Base-by-base conservation (phyloP, 2,329 filamentous ascomycete species). In the Neofusicoccum cordaticola region DNA sequence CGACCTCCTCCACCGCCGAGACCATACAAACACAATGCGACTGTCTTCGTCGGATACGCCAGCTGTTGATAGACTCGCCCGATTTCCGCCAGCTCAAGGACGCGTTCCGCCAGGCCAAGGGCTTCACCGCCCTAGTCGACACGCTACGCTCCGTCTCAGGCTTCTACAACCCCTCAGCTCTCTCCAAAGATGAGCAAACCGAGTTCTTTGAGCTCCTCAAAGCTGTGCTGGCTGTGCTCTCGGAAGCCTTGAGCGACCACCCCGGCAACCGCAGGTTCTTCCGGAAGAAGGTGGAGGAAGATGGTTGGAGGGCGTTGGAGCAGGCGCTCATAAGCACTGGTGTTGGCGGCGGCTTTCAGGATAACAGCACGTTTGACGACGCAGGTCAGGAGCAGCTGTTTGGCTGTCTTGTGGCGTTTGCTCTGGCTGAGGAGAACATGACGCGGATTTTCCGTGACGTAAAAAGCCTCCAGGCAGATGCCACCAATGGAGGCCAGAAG, bases 231-330 rank as follows among this genome's bases (percentile, higher is more conserved):
- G 87, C 87, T 37, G 86, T 95, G 13, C 79, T 98, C 34, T 89
- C 90, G 1, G 89, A 90, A 53, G 88, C 88, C 13, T 84, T 99
- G 68, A 86, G 87, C 62, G 87, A 88, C 51, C 93, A 98, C 76
- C 84, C 89, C 52, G 94, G 93, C 19, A 99, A 98, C 78, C 86
- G 89, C 72, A 87, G 91, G 70, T 97, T 94, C 80, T 98, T 98
- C 75, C 86, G 87, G 65, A 88, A 88, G 69, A 84, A 87, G 69
- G 87, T 96, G 35, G 86, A 91, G 65, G 88, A 86, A 22, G 90
- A 89, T 64, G 93, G 94, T 3, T 96, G 92, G 89, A 84, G 88
- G 68, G 86, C 88, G 7, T 76, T 97, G 63, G 89, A 95, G 72
- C 86, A 91, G 72, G 86, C 86, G 5, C 84, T 93, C 79, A 86